Percentiles rank a stretch among this genome's conserved stretches.
Conservation (phyloP, 352 stramenopile genomes). For the Phytophthora niederhauseri region DNA sequence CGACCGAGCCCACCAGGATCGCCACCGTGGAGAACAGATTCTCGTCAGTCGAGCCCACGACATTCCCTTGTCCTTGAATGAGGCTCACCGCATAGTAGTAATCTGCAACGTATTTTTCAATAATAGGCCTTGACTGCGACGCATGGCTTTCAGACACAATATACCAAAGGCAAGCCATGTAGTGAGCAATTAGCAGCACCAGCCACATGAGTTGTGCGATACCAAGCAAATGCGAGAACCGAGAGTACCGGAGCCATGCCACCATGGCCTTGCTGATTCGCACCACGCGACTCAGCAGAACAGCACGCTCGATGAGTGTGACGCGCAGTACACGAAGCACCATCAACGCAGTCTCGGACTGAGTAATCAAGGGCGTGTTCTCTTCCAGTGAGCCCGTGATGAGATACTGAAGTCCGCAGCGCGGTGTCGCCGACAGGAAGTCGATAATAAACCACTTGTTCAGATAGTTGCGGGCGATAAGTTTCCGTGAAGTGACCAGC, state of each 20-base stretch:
- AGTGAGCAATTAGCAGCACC: constrained; percentile 45
- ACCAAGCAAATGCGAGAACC: constrained; percentile 34
- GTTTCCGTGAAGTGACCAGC: constrained; percentile 4
- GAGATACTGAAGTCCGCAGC: background rate
- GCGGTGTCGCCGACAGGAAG: constrained; percentile 8
- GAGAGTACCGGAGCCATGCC: constrained; percentile 34
- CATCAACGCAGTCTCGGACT: constrained; percentile 14
- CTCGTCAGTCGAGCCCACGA: background rate
- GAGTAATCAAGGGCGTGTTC: constrained; percentile 7
- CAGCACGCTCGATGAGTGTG: constrained; percentile 15
- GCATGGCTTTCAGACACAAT: constrained; percentile 1
- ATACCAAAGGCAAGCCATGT: constrained; percentile 51
- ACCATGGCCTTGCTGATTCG: constrained; percentile 19
- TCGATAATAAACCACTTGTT: constrained; percentile 19
- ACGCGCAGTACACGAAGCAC: constrained; percentile 17
- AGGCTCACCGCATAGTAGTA: constrained; percentile 34
- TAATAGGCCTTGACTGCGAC: background rate
- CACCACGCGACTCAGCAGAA: constrained; percentile 26
- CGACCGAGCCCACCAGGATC: background rate
- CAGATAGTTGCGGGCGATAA: constrained; percentile 18
- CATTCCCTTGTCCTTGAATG: constrained; percentile 39
- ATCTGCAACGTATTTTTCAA: constrained; percentile 38
- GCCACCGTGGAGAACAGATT: background rate
- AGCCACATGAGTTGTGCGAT: constrained; percentile 37
- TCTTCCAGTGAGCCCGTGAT: background rate